A percentile compares a stretch with the other conserved stretches of the same genome.
These are phyloP conservation scores for Colletotrichum caudatum DNA, from an alignment of 2,329 filamentous ascomycete genomes.

Conservation along the genomic window DNA sequence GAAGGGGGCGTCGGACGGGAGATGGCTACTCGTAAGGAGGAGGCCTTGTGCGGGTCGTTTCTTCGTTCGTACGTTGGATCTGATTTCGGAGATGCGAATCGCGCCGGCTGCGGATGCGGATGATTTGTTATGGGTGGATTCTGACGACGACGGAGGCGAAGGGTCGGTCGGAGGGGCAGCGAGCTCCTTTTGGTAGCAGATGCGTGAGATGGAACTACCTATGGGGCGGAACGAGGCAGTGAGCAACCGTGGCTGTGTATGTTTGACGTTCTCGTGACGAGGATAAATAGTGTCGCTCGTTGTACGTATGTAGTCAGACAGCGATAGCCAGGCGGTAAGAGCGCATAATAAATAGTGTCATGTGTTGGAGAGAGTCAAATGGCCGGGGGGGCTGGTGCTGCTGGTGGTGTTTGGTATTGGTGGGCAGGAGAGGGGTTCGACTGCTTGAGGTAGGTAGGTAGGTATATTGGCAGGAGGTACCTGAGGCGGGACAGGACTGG, in stretches of 20 bases:
- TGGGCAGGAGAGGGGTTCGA: constrained; percentile 37
- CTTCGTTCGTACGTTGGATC: not conserved
- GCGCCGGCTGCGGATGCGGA: constrained; percentile 2
- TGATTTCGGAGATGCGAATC: not conserved
- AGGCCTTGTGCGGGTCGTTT: not conserved
- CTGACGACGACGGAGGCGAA: not conserved
- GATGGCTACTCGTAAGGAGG: not conserved
- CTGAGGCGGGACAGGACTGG: not conserved
- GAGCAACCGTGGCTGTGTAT: not conserved
- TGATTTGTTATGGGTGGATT: not conserved
- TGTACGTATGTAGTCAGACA: constrained; percentile 13
- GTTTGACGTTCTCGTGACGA: not conserved
- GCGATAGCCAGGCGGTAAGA: constrained; percentile 27
- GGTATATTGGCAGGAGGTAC: too few species aligned
- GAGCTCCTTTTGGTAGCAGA: not conserved
- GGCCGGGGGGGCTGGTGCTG: constrained; percentile 10
- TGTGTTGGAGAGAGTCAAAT: constrained; percentile 18
- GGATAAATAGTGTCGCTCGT: constrained; percentile 5
- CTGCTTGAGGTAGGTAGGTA: constrained; percentile 9
- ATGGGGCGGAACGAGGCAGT: not conserved
- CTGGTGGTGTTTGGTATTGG: constrained; percentile 13
- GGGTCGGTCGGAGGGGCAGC: not conserved
- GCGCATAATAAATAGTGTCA: constrained; percentile 40
- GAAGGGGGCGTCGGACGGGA: not conserved
- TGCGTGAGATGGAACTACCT: not conserved